phyloP scores from a whole-genome alignment of 1,284 basidiomycete species.

The Fomitopsis pinicola region DNA sequence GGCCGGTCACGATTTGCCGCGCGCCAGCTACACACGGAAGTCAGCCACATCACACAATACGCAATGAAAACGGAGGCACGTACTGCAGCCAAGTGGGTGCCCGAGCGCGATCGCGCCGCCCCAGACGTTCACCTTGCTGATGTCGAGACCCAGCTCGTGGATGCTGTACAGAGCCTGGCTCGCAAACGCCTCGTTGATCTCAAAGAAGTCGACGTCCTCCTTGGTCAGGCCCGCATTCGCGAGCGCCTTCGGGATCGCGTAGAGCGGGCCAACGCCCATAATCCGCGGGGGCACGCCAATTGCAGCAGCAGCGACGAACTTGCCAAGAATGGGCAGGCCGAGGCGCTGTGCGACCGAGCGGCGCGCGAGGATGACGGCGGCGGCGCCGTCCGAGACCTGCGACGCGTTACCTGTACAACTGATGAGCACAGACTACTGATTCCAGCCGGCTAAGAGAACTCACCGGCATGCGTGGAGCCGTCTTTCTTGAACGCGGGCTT shows the following conservation, averaged over 20 bases:
- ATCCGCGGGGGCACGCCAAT: constrained; percentile 86
- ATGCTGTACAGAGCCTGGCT: constrained; percentile 83
- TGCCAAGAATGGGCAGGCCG: constrained; percentile 89
- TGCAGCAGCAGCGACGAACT: constrained; percentile 77
- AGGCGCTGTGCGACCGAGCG: constrained; percentile 86
- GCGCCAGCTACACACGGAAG: constrained; percentile 62
- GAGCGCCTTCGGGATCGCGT: constrained; percentile 83
- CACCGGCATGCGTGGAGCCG: constrained; percentile 88
- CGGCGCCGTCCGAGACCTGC: constrained; percentile 97
- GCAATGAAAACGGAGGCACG: constrained; percentile 27
- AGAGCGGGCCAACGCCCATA: constrained; percentile 91
- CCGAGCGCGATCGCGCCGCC: constrained; percentile 91
- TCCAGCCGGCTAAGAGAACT: neutral
- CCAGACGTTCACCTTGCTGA: constrained; percentile 81
- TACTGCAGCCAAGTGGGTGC: constrained; percentile 79
- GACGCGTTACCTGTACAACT: constrained; percentile 74
- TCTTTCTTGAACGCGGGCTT: constrained; percentile 91
- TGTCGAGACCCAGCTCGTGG: constrained; percentile 71
- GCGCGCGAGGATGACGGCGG: constrained; percentile 87
- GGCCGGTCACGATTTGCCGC: constrained; percentile 82
- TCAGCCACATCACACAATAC: neutral
- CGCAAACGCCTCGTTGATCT: constrained; percentile 95
- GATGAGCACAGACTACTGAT: neutral
- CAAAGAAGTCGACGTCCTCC: constrained; percentile 88
- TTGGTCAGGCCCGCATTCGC: constrained; percentile 67